Evolutionary conservation across 495 filamentous ascomycete species (phyloP), one percentile per base, ranked within the genome.

Genomic region (Hypoxylon rickii): DNA sequence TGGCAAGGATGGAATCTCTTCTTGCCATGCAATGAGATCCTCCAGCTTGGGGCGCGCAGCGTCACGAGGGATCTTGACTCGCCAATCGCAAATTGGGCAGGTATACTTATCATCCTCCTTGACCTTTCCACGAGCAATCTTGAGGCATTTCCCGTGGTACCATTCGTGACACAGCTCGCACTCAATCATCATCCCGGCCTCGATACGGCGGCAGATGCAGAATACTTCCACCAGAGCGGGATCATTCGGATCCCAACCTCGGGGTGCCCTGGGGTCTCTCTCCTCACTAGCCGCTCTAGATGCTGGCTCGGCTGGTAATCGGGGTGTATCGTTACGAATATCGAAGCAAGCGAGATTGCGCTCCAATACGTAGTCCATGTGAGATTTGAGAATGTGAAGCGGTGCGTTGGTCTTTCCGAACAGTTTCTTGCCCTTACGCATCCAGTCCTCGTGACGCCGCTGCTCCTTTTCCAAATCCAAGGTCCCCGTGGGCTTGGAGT

Each of bases 141-240:
- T 99, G 29, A 99, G 79, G 67, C 94, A 99, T 72, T 97, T 97
- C 32, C 93, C 91, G 63, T 99, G 94, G 64, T 99, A 99, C 94
- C 94, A 99, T 74, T 99, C 94, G 60, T 96, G 92, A 70, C 94
- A 99, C 26, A 96, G 76, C 70, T 96, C 93, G 72, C 94, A 99
- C 68, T 99, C 94, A 59, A 99, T 96, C 94, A 99, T 99, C 88
- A 97, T 93, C 17, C 94, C 94, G 29, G 93, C 90, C 70, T 99
- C 94, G 13, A 87, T 85, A 52, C 86, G 86, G 48, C 94, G 86
- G 72, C 94, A 99, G 63, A 99, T 96, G 72, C 94, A 99, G 71
- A 97, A 99, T 2, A 97, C 92, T 70, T 97, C 92, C 33, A 89
- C 64, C 43, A 78, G 76, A 42, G 71, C 64, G 5, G 76, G 72